Evolutionary conservation across 345 rosid species (phyloP), one percentile per base, ranked within the genome.

Genomic region (Euphorbia tirucalli): DNA sequence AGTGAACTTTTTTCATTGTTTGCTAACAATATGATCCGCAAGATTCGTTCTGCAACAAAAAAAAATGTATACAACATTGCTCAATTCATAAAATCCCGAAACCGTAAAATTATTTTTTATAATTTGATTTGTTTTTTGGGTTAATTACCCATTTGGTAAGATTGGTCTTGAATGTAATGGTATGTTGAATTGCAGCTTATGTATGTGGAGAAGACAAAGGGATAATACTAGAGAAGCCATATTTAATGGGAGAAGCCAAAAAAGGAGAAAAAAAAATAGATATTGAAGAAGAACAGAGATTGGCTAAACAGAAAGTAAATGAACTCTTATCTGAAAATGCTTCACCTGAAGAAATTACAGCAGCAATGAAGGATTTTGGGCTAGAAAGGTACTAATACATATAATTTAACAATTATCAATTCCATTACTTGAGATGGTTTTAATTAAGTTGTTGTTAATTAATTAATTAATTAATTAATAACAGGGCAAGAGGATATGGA

Each of bases 151-250:
- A 8, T 11, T 49, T 13, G 15, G 19, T n/a, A 9, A 15, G 27
- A 9, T 11, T 61, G 48, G 7, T 49, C 5, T 21, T 27, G 57
- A 24, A 39, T 22, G 8, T 24, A 41, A 32, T n/a, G 25, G 0
- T 15, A 52, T 58, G 1, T 7, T 70, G 31, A 46, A 46, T 62
- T 66, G 8, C 82, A 90, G 96, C 97, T 70, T 92, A 81, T 58
- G 96, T 87, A 11, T 82, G 84, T 4, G 90, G 91, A 1, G 90
- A 84, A 75, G 83, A 65, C 56, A 71, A 76, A 18, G 96, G 95
- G 15, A 61, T 89, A 21, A 44, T 86, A 74, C 39, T 57, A 67
- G 89, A 88, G 69, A 81, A 68, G 19, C 65, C 88, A 11, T 80
- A 75, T 25, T 27, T 2, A 11, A 70, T 89, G 87, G 92, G 93